Evolutionary conservation across 495 filamentous ascomycete genomes (phyloP).

Genomic region (Cercophora scortea): DNA sequence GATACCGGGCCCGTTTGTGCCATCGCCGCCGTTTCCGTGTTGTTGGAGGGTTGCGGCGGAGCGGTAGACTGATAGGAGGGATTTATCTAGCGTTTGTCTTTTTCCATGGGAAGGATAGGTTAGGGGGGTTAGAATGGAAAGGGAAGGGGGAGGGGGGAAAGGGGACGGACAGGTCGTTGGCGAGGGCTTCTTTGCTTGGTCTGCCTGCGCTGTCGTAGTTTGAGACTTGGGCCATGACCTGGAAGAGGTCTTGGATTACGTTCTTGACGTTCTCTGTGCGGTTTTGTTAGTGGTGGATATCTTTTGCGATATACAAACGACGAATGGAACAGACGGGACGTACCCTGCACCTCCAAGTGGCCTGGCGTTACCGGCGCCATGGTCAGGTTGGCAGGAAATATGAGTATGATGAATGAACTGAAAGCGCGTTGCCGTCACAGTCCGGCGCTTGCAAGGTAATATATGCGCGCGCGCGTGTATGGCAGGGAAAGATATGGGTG

Average conservation of each 20-base stretch:
- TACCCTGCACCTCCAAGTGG: neutral
- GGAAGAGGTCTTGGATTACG: conserved; percentile 81
- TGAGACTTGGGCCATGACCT: conserved; percentile 64
- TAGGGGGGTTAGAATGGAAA: neutral
- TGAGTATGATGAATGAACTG: too few species aligned
- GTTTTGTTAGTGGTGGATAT: too few species aligned
- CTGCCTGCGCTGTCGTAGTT: conserved; percentile 64
- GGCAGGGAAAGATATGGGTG: too few species aligned
- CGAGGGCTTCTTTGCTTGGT: conserved; percentile 37
- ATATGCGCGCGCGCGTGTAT: too few species aligned
- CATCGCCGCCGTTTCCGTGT: too few species aligned
- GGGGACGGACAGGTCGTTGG: conserved; percentile 28
- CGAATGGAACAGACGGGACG: too few species aligned
- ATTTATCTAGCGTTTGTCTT: conserved; percentile 21
- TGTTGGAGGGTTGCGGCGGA: conserved; percentile 50
- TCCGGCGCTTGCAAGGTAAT: too few species aligned
- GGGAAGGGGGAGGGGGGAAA: conserved; percentile 12
- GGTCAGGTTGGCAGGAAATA: neutral
- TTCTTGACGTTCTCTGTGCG: conserved; percentile 53
- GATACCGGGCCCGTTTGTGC: conserved; percentile 47
- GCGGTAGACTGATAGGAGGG: conserved; percentile 20
- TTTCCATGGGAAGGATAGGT: neutral
- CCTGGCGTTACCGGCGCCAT: conserved; percentile 4
- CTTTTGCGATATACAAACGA: too few species aligned
- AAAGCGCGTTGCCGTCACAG: too few species aligned